Conservation (phyloP, 176 grass and related monocot species). For the Juncus effusus region DNA sequence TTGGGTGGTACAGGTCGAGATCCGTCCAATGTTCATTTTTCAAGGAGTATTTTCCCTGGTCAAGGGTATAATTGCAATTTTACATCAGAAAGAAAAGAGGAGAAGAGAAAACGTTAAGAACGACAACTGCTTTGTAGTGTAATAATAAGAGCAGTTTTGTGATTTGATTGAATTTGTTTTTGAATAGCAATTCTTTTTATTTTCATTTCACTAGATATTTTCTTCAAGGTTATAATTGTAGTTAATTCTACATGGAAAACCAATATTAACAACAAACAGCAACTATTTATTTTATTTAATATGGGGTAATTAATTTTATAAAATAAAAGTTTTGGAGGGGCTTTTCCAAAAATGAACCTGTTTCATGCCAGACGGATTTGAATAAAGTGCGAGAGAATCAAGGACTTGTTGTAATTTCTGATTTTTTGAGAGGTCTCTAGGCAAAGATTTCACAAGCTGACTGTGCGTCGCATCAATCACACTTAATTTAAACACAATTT, state of each 20-base stretch:
- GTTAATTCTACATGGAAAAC: neutral
- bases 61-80: slow-evolving; percentile 6
- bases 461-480: slow-evolving; percentile 84
- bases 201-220: neutral
- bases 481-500: slow-evolving; percentile 77
- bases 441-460: slow-evolving; percentile 87
- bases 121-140: neutral
- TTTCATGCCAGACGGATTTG: slow-evolving; percentile 96
- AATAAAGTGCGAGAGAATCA: slow-evolving; percentile 78
- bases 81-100: neutral
- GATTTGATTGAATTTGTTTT: neutral
- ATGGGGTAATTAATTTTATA: neutral
- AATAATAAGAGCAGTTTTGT: neutral
- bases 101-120: slow-evolving; percentile 7
- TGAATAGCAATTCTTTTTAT: neutral
- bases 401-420: slow-evolving; percentile 79
- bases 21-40: slow-evolving; percentile 83
- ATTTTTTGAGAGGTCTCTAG: slow-evolving; percentile 68
- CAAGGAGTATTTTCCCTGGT: slow-evolving; percentile 89
- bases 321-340: neutral
- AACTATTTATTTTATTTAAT: too few species aligned
- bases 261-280: too few species aligned
- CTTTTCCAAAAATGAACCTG: slow-evolving; percentile 48
- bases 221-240: neutral
- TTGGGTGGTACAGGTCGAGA: slow-evolving; percentile 91